Base-by-base conservation (phyloP, 495 filamentous ascomycete genomes). In the Tuber borchii region DNA sequence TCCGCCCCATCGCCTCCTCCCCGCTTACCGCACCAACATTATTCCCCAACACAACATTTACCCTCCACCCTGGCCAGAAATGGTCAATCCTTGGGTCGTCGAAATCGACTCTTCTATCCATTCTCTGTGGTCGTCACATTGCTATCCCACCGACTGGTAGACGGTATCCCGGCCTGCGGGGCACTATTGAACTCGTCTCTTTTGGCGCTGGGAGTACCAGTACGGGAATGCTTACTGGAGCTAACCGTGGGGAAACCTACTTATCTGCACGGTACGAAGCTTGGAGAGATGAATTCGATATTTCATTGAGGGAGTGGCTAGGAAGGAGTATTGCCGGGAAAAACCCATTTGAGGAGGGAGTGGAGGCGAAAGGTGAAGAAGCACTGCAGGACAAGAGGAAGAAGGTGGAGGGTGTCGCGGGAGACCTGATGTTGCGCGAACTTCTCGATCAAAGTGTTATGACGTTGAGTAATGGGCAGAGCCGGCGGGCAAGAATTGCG, bases 261-360 rank as follows among this genome's bases (percentile, higher is more conserved):
- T 84, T 98, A 46, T 93, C 92, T 78, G 93, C 93, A 19, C 87
- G 95, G n/a, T 99, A 99, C 84, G 95, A 99, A 86, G 93, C 91
- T 74, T 84, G 90, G 70, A 86, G 93, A 31, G 95, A 97, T 82
- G 92, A 89, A 71, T 94, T 91, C 14, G 95, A 98, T 83, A 94
- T 94, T 84, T 91, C 91, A 34, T 88, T 99, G 1, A 80, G 85
- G 71, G 90, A 95, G 80, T 98, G 91, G 82, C 84, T 99, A 42
- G 87, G 87, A 19, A 93, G 70, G 61, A 12, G 76, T 78, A 8
- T 76, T 74, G 16, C 61, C 72, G 10, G 76, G 79, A 20, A 56
- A 71, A 65, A 81, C 26, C 79, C 79, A 2, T 82, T 78, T 48
- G 79, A 82, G 69, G 90, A 93, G 78, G 95, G 88, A 7, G 83